Evolutionary conservation across 1,284 basidiomycete genomes (phyloP).

Genomic region (Cryptococcus depauperatus): DNA sequence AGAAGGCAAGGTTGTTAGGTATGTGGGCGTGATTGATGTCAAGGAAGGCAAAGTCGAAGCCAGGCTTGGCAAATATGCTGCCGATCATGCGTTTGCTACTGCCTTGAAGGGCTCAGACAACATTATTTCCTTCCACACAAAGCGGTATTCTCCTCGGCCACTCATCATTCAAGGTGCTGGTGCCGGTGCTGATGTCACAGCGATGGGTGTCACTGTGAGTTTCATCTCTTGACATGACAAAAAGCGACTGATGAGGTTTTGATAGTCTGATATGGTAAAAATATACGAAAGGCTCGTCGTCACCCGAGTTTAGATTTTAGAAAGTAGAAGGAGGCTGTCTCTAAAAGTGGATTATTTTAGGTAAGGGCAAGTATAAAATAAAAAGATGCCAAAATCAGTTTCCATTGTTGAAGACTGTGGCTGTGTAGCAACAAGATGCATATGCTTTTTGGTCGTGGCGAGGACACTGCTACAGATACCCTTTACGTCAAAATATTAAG

Average conservation of each 20-base stretch:
- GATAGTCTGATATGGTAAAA: constrained; percentile 43
- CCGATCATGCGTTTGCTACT: constrained; percentile 86
- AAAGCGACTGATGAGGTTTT: background rate
- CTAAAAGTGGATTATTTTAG: too few relatives aligned
- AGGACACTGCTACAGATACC: too few relatives aligned
- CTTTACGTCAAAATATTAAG: too few relatives aligned
- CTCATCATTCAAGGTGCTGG: constrained; percentile 92
- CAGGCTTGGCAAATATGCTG: constrained; percentile 68
- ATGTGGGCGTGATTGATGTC: constrained; percentile 90
- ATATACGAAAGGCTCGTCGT: constrained; percentile 40
- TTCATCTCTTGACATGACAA: background rate
- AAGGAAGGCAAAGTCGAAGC: constrained; percentile 67
- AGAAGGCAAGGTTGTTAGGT: constrained; percentile 77
- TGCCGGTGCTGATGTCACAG: constrained; percentile 93
- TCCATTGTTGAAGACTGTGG: too few relatives aligned
- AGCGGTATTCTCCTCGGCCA: constrained; percentile 73
- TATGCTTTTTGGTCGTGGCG: too few relatives aligned
- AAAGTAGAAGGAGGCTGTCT: too few relatives aligned
- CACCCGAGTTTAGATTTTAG: background rate
- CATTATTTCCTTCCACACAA: constrained; percentile 94
- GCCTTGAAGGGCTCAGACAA: constrained; percentile 94
- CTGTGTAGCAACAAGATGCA: too few relatives aligned
- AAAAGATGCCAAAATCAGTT: too few relatives aligned
- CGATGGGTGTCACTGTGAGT: constrained; percentile 73
- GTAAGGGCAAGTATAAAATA: too few relatives aligned